Evolutionary conservation across 345 rosid species (phyloP), one percentile per base, ranked within the genome.

Genomic region (Jatropha curcas): DNA sequence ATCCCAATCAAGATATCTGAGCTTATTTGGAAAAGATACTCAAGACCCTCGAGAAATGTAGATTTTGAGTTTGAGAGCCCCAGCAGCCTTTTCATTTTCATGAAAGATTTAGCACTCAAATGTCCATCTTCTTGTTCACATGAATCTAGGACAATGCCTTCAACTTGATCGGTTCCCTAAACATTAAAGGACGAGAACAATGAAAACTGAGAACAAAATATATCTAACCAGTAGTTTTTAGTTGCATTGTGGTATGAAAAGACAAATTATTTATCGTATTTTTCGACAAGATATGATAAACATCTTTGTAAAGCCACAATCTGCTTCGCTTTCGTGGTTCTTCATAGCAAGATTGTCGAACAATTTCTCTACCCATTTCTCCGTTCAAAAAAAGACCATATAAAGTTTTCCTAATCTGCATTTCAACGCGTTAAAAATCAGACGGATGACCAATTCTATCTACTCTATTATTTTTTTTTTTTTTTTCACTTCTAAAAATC

Each of bases 301-400:
- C 5, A 52, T 76, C 74, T 16, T 63, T 43, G 25, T 2, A 31
- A 1, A 20, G 34, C 74, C 79, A 76, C 2, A 70, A 30, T 22
- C 79, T 76, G 28, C 70, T 76, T 1, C 70, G 56, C 34, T 37
- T 62, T n/a, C 79, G 74, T 2, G 70, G 79, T 13, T 76, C 74
- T 20, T 51, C 65, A 1, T 2, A 3, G 1, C 53, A 68, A 50
- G 60, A 52, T n/a, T 22, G 43, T 12, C 70, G 74, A 55, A 76
- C 74, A 19, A 76, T 45, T 17, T 69, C 7, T 22, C 50, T 4
- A 7, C 45, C 70, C 79, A 76, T 69, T 39, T 69, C 41, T 37
- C 9, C 9, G 5, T 37, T 3, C 41, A 37, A 37, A n/a, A n/a
- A n/a, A n/a, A n/a, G n/a, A n/a, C n/a, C n/a, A n/a, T n/a, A n/a